A percentile compares a stretch with the other conserved stretches of the same genome.
phyloP scores from a whole-genome alignment of 495 filamentous ascomycete species.

The Tuber borchii region DNA sequence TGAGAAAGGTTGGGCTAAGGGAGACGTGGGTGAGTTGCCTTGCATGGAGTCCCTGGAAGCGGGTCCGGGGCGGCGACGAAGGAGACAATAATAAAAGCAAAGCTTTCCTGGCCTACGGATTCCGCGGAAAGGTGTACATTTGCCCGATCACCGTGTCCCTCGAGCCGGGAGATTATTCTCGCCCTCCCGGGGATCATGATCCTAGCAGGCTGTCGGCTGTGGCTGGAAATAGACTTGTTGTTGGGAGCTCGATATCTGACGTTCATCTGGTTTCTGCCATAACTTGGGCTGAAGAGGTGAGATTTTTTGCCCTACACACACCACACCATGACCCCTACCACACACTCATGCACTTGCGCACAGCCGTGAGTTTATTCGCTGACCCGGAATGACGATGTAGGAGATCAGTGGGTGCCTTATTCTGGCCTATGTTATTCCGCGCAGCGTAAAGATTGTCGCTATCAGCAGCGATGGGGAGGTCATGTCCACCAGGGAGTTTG shows the following conservation, averaged over 20 bases:
- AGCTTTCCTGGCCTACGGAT: constrained; percentile 44
- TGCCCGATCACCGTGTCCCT: constrained; percentile 29
- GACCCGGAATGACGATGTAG: constrained; percentile 30
- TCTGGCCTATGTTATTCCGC: constrained; percentile 40
- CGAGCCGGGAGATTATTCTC: constrained; percentile 22
- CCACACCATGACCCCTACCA: neutral
- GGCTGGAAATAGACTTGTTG: constrained; percentile 23
- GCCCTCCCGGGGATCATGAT: neutral
- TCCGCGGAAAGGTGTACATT: constrained; percentile 36
- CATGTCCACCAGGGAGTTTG: constrained; percentile 34
- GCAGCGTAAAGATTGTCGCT: constrained; percentile 34
- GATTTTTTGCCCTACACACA: constrained; percentile 2
- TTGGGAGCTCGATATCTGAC: constrained; percentile 38
- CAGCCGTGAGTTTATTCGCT: constrained; percentile 32
- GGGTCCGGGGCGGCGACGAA: constrained; percentile 21
- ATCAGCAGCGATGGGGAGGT: constrained; percentile 36
- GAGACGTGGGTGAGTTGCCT: constrained; percentile 41
- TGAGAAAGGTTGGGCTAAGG: constrained; percentile 18
- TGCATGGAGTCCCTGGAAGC: constrained; percentile 44
- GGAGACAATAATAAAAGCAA: constrained; percentile 25
- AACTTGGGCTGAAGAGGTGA: constrained; percentile 38
- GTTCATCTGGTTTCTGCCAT: constrained; percentile 34
- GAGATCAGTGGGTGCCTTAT: constrained; percentile 33
- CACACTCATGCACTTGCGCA: constrained; percentile 4
- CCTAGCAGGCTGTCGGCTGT: constrained; percentile 13